Base-by-base conservation (phyloP, 1,284 basidiomycete species). In the Cryptococcus sp. region DNA sequence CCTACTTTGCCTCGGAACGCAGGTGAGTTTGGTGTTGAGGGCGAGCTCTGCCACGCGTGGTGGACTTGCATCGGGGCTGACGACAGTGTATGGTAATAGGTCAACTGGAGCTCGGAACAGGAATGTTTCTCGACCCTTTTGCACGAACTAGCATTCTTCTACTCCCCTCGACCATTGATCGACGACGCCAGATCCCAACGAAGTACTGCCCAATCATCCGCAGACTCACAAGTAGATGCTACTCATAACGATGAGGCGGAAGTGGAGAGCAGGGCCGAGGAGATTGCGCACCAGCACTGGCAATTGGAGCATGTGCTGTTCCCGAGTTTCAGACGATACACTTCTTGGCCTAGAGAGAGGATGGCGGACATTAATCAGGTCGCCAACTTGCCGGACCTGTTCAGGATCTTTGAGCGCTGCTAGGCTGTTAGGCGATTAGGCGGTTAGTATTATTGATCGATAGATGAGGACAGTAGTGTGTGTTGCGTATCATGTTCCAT, bases 101-200 rank as follows among this genome's bases (percentile, higher is more conserved):
- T 97, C 27, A 82, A 93, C 67, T 99, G 95, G 95, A 82, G 82
- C 8, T 82, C 85, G 2, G 96, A 99, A 75, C 81, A 83, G 51
- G 85, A 85, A 57, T 99, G 95, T 73, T 98, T 99, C 71, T 83
- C 85, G 19, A 84, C 85, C 0, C 88, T 99, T 70, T 81, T 96
- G 22, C 86, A 87, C 30, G 95, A 99, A 78, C 81, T 99, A 1
- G 93, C 92, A 0, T 90, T 86, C 72, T 97, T 95, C 79, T 93
- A 95, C 75, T 84, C 87, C 0, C 90, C 92, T 0, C 82, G 85
- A n/a, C 68, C 73, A 8, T 66, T 71, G 7, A 60, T 68, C 10
- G 54, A 68, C 35, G 52, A 52, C 1, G 49, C 25, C 35, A 8
- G 10, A 35, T 8, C 30, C 7, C 30, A 35, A 35, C 3, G 30